Evolutionary conservation across 2,329 filamentous ascomycete genomes (phyloP), one percentile per base, ranked within the genome.

Genomic region (Apiospora hydei): DNA sequence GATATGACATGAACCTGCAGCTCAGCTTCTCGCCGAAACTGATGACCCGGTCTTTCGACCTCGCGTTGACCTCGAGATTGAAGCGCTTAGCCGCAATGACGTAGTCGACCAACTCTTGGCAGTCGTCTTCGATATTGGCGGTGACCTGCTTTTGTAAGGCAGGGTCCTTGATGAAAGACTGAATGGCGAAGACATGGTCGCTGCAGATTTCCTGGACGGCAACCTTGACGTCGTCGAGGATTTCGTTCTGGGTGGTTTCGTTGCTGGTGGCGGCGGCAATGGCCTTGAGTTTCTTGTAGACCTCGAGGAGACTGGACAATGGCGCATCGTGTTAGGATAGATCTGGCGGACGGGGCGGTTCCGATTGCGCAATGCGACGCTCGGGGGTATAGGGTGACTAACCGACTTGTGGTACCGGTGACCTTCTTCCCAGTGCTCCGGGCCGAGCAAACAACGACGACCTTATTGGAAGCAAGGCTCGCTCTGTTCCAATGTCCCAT

Each of bases 11-110:
- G 82, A 96, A 96, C 44, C 92, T 89, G 82, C 96, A 98, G 83
- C 94, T 97, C 76, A 99, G 86, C 85, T 98, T 98, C 87, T 99
- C 96, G 71, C 96, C 96, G 77, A 96, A 95, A 81, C 95, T 97
- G 73, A 98, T 92, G 74, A 99, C 94, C 77, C 96, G 93, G 79
- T 96, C 94, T 81, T 95, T 94, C 72, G 92, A 92, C 77, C 92
- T 88, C 7, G 92, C 89, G 80, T 94, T 94, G 78, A 95, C 93
- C 81, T 95, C 93, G 57, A 92, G 84, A 79, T 91, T 90, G 82
- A 91, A 92, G 75, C 90, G 86, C 81, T 89, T 90, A 13, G 89
- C 88, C 1, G 89, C 90, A 44, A 87, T 83, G 72, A 91, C 87
- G 78, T 92, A 96, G 83, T 94, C 95, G 75, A 92, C 85, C 72